Percentiles rank a stretch among this genome's conserved stretches.
Conservation (phyloP, 805 yeast species). For the Saccharomyces paradoxus region DNA sequence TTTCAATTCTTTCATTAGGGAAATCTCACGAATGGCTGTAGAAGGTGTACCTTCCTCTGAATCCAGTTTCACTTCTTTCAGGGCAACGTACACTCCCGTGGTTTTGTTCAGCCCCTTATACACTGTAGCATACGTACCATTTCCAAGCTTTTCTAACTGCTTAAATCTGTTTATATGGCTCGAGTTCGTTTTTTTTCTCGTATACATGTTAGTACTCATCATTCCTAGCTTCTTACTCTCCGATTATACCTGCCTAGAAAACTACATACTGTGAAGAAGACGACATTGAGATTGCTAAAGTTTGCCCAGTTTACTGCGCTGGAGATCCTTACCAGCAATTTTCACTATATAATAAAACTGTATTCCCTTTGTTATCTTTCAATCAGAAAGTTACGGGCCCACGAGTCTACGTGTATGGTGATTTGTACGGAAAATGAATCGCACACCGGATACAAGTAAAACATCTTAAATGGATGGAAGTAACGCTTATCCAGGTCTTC, state of each 20-base stretch:
- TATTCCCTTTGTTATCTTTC: not conserved
- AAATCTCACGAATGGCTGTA: slow-evolving; percentile 94
- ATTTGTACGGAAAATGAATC: not conserved
- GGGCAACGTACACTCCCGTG: slow-evolving; percentile 88
- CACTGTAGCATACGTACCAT: slow-evolving; percentile 92
- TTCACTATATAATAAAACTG: not conserved
- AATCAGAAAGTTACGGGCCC: not conserved
- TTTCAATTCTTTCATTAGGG: slow-evolving; percentile 83
- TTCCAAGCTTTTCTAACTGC: slow-evolving; percentile 32
- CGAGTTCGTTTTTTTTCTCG: not conserved
- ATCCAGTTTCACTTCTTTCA: slow-evolving; percentile 89
- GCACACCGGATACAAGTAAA: not conserved
- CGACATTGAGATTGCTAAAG: slow-evolving; percentile 8
- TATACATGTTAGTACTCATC: slow-evolving; percentile 3
- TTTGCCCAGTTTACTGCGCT: not conserved
- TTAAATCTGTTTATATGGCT: slow-evolving; percentile 22
- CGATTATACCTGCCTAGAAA: not conserved
- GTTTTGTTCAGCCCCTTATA: slow-evolving; percentile 91
- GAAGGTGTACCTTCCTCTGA: slow-evolving; percentile 98
- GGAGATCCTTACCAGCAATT: not conserved
- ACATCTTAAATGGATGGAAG: not conserved
- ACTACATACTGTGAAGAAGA: slow-evolving; percentile 27
- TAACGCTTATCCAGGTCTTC: not conserved
- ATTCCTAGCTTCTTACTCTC: not conserved
- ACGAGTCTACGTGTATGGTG: not conserved